These are phyloP conservation scores for Pyropia yezoensis DNA, from an alignment of 23 red algal genomes.

Conservation along the genomic window DNA sequence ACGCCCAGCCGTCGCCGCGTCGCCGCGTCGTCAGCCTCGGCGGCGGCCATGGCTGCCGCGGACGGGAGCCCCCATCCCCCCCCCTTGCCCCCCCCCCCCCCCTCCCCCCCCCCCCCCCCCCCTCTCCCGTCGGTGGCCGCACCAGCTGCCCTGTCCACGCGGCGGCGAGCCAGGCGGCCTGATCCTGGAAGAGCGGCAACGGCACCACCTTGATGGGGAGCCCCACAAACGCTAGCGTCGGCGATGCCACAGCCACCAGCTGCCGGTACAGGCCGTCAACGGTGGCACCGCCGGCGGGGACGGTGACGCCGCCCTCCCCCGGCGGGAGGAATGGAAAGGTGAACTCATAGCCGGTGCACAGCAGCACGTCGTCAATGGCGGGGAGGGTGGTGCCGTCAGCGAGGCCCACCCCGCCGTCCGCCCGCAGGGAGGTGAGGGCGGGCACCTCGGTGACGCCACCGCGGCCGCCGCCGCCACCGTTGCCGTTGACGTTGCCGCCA, in stretches of 20 bases:
- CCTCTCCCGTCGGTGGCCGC: conserved; percentile 2
- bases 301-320: conserved; percentile 17
- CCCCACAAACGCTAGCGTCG: conserved; percentile 67
- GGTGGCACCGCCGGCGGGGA: conserved; percentile 12
- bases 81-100: background rate
- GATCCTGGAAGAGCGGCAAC: conserved; percentile 85
- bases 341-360: conserved; percentile 82
- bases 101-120: too few relatives aligned
- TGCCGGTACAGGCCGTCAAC: conserved; percentile 58
- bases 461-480: background rate
- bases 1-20: conserved; percentile 1
- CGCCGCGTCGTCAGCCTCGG: background rate
- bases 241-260: conserved; percentile 23
- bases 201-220: conserved; percentile 64
- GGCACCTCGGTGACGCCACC: conserved; percentile 15
- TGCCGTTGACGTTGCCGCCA: too few relatives aligned
- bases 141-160: conserved; percentile 26
- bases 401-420: conserved; percentile 15
- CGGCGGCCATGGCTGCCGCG: too few relatives aligned
- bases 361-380: conserved; percentile 54
- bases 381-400: conserved; percentile 33
- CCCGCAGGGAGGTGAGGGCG: conserved; percentile 12
- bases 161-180: conserved; percentile 37
- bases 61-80: too few relatives aligned
- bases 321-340: conserved; percentile 64